Base-by-base conservation (phyloP, 169 alveolate genomes). In the Plasmodium sp. region DNA sequence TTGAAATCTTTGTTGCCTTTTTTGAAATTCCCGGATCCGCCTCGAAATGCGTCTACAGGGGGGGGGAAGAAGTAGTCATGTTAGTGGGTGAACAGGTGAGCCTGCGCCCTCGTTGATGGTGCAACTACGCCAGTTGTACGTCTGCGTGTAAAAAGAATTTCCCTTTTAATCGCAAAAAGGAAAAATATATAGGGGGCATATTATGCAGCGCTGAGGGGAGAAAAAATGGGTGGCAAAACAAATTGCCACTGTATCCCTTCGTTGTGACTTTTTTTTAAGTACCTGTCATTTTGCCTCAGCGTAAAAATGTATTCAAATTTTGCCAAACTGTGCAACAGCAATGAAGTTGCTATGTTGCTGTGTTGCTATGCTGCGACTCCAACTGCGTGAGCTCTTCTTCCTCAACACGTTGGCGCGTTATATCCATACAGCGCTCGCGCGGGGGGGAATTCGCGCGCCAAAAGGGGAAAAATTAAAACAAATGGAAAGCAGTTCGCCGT, bases 21-120 rank as follows among this genome's bases (percentile, higher is more conserved):
- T 54, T 74, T 84, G 62, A 84, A 85, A 27, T 85, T 85, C 56
- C 93, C 93, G 3, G 85, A 74, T 51, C 93, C 93, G 0, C 93
- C 93, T 34, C 93, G 54, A 85, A 85, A 85, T 31, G 84, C 34
- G 85, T 85, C 93, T 85, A 84, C n/a, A 84, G 67, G 62, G 33
- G 7, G 7, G 51, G 14, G 16, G 73, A 83, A 84, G 72, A 62
- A 2, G 41, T 48, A 81, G 6, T 0, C 12, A 81, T 3, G 56
- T 62, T 45, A 43, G 72, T 34, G 2, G 36, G 36, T 62, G 36
- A 58, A 27, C 39, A n/a, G 18, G 58, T 48, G 58, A 10, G 58
- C 58, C 58, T 48, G 18, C 18, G 58, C 58, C 5, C 58, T 12
- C 5, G 4, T 1, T 0, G n/a, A 48, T 2, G 58, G 58, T 48